Conservation (phyloP, 2,329 filamentous ascomycete species). For the Ceratocystis huliohia region DNA sequence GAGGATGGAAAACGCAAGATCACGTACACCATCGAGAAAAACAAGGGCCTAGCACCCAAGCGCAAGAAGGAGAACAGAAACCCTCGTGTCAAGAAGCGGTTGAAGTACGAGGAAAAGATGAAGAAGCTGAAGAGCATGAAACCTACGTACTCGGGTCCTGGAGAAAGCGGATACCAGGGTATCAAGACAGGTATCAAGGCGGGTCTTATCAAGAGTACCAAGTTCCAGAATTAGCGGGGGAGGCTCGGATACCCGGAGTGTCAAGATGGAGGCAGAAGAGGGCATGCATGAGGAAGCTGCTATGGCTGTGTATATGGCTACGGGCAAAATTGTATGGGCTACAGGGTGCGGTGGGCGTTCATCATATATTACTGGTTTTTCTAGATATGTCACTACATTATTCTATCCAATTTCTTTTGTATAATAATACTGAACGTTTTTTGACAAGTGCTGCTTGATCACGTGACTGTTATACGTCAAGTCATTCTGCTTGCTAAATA, state of each 20-base stretch:
- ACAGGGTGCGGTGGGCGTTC: conserved; percentile 13
- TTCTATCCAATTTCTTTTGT: conserved; percentile 4
- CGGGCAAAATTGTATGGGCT: conserved; percentile 20
- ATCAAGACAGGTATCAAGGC: conserved; percentile 94
- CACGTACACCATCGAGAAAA: conserved; percentile 89
- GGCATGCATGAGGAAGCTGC: not conserved
- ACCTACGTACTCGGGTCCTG: conserved; percentile 72
- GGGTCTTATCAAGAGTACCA: conserved; percentile 82
- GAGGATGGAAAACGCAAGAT: conserved; percentile 85
- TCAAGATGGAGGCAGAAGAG: not conserved
- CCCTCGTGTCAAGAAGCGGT: conserved; percentile 93
- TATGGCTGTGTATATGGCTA: not conserved
- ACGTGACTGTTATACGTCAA: not conserved
- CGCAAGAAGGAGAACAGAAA: conserved; percentile 91
- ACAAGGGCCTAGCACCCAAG: conserved; percentile 83
- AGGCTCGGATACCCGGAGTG: not conserved
- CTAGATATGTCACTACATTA: conserved; percentile 1
- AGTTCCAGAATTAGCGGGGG: conserved; percentile 45
- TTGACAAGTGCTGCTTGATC: not conserved
- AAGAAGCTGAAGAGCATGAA: conserved; percentile 90
- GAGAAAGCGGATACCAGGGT: conserved; percentile 74
- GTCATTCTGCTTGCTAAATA: not conserved
- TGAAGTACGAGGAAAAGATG: conserved; percentile 91
- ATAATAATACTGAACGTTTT: not conserved
- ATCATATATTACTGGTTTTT: conserved; percentile 16